Conservation (phyloP, 331 rosid species). For the Malus hybrid region DNA sequence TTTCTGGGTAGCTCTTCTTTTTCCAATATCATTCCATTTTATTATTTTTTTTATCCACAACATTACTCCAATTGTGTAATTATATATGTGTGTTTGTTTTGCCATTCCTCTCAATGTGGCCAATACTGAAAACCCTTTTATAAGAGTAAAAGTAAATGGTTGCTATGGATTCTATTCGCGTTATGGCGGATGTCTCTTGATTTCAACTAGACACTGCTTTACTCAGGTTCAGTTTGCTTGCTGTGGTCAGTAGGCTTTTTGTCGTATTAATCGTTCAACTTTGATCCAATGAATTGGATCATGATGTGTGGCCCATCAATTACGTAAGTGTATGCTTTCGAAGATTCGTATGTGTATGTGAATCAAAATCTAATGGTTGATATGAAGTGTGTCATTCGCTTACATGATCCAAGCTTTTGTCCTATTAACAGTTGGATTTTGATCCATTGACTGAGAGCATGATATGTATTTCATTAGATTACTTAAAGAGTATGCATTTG, state of each 20-base stretch:
- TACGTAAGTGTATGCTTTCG: not conserved
- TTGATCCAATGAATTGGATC: not conserved
- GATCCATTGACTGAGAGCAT: not conserved
- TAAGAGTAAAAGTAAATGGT: not conserved
- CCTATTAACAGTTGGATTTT: not conserved
- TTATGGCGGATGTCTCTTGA: not conserved
- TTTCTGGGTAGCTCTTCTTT: not conserved
- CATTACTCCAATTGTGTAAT: not conserved
- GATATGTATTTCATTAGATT: not conserved
- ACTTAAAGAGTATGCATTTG: not conserved
- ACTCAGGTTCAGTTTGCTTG: not conserved
- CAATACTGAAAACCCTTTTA: not conserved
- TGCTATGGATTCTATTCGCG: not conserved
- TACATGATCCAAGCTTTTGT: not conserved
- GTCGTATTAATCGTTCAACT: not conserved
- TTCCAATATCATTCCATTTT: not conserved
- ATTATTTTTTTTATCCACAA: not conserved
- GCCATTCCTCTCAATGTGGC: not conserved
- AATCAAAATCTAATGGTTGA: not conserved
- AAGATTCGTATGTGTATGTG: not conserved
- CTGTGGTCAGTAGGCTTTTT: not conserved
- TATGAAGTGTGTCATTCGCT: not conserved
- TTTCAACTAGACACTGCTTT: not conserved
- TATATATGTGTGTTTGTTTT: not conserved
- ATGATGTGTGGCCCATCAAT: not conserved